Percentiles rank a stretch among this genome's conserved stretches.
phyloP scores from a whole-genome alignment of 164 flowering plant genomes.

The Vitis cinerea region DNA sequence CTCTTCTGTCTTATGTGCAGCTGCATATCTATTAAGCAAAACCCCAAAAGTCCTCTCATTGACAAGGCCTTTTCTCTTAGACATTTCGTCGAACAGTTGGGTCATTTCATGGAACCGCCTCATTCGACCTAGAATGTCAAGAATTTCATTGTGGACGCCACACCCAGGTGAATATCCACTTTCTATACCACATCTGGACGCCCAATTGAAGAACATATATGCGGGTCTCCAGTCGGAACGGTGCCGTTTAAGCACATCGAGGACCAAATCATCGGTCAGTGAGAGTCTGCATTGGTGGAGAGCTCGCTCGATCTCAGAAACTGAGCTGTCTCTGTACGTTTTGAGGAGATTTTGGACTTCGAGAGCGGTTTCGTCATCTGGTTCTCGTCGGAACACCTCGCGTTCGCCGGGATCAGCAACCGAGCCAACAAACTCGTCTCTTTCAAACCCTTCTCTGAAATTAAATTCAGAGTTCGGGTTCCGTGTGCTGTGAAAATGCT shows the following conservation, averaged over 20 bases:
- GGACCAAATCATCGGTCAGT: constrained; percentile 52
- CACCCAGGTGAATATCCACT: constrained; percentile 35
- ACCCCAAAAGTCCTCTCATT: constrained; percentile 55
- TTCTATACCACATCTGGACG: constrained; percentile 14
- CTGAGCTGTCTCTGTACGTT: constrained; percentile 26
- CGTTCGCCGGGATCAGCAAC: constrained; percentile 1
- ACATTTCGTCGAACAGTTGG: constrained; percentile 84
- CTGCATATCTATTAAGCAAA: constrained; percentile 64
- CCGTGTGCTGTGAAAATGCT: neutral
- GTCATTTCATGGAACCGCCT: constrained; percentile 48
- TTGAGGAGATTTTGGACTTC: constrained; percentile 54
- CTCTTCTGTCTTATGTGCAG: constrained; percentile 68
- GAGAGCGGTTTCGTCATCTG: constrained; percentile 25
- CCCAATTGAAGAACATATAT: constrained; percentile 69
- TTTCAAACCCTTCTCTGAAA: neutral
- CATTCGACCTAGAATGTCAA: constrained; percentile 72
- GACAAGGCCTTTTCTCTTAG: constrained; percentile 37
- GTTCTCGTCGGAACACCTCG: constrained; percentile 1
- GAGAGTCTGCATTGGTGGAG: constrained; percentile 36
- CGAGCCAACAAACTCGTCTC: neutral
- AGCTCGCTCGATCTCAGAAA: constrained; percentile 34
- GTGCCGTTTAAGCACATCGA: constrained; percentile 62
- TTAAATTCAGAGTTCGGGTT: neutral
- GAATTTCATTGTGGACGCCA: constrained; percentile 52
- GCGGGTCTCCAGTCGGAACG: constrained; percentile 77